Evolutionary conservation across 306 rosid species (phyloP), one percentile per base, ranked within the genome.

Genomic region (Acacia confusa): DNA sequence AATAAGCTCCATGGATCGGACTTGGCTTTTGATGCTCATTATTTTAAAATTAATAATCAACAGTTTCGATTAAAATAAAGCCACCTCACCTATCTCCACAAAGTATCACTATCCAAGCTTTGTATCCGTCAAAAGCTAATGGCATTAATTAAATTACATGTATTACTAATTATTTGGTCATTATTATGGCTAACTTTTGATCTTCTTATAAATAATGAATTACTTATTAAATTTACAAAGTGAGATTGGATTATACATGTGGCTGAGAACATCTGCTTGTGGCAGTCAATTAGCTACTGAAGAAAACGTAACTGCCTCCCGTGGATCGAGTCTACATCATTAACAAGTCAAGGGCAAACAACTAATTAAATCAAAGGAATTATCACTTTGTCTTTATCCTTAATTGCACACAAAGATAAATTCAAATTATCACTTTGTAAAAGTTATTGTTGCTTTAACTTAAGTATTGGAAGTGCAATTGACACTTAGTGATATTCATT

Each of bases 51-150:
- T 40, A 43, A 28, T 60, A 17, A 71, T 61, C 67, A 72, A 27
- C 36, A 75, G 58, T 43, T 40, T 83, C 83, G 10, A 57, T 22
- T 57, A 83, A 83, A 83, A 63, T 72, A 83, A 83, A 77, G 87
- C 89, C 87, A 77, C 89, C 89, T 71, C 69, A 79, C 85, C 82
- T 72, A 44, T 80, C 75, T 76, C 57, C 61, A 34, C 50, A 65
- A 66, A 45, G 20, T 41, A 76, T 66, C 78, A 73, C 78, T 58
- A 48, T 76, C 78, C 70, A 72, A 76, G 74, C 47, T 82, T 79
- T 80, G 60, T 74, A 83, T 58, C 77, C 72, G 78, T 70, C 88
- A 79, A 70, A 76, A 72, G 53, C 72, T 27, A 73, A 65, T 50
- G 28, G 10, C 64, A 41, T 52, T 75, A 79, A 82, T 43, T 63